A percentile compares a stretch with the other conserved stretches of the same genome.
phyloP scores from a whole-genome alignment of 2,329 filamentous ascomycete species.

The Aspergillus phoenicis region DNA sequence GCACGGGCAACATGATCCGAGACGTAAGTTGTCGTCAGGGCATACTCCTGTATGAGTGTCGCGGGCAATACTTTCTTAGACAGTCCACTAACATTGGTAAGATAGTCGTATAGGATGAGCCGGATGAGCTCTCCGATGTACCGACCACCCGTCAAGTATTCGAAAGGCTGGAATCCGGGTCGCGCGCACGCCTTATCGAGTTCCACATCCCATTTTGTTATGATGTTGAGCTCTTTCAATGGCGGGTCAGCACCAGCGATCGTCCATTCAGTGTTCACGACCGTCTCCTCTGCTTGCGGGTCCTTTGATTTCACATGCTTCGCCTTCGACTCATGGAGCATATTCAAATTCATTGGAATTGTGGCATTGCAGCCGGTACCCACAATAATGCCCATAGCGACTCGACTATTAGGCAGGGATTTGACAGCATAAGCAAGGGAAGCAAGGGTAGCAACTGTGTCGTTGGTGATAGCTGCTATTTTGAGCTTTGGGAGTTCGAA shows the following conservation, averaged over 20 bases:
- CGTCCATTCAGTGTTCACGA: constrained; percentile 83
- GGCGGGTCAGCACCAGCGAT: constrained; percentile 74
- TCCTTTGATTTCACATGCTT: constrained; percentile 50
- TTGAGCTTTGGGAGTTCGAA: constrained; percentile 64
- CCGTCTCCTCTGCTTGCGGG: constrained; percentile 63
- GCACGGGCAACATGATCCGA: constrained; percentile 67
- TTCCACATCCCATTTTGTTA: constrained; percentile 70
- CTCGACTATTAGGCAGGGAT: constrained; percentile 62
- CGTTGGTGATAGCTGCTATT: constrained; percentile 77
- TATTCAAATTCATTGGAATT: constrained; percentile 67
- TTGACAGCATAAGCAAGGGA: constrained; percentile 74
- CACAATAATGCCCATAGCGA: constrained; percentile 78
- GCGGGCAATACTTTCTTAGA: constrained; percentile 53
- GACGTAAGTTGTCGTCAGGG: constrained; percentile 71
- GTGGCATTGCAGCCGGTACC: constrained; percentile 83
- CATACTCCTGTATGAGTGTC: constrained; percentile 60
- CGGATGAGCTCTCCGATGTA: constrained; percentile 78
- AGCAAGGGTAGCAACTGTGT: constrained; percentile 76
- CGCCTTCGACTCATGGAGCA: constrained; percentile 66
- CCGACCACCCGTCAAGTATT: constrained; percentile 80
- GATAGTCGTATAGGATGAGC: constrained; percentile 68
- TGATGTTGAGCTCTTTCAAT: constrained; percentile 60
- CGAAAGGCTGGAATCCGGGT: constrained; percentile 78
- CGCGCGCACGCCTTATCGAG: constrained; percentile 68
- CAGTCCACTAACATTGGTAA: constrained; percentile 50